Evolutionary conservation across 1,284 basidiomycete genomes (phyloP), one percentile per base, ranked within the genome.

Genomic region (Apiotrichum porosum): DNA sequence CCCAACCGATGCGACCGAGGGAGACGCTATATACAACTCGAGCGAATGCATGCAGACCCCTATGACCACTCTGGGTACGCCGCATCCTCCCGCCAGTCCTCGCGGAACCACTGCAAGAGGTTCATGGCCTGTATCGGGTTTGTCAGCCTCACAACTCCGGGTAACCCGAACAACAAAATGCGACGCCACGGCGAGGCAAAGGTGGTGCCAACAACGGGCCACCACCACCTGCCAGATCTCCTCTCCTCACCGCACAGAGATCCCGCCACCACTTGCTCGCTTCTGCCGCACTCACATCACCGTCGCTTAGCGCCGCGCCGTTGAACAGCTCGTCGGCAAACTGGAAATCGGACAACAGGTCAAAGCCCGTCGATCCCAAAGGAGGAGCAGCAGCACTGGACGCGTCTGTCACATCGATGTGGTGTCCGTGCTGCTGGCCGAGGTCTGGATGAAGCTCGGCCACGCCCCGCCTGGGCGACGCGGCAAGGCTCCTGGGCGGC

Each of bases 271-370:
- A n/a, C n/a, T n/a, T n/a, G n/a, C n/a, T n/a, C n/a, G n/a, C n/a
- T n/a, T n/a, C n/a, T n/a, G n/a, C n/a, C n/a, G n/a, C 13, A 44
- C 42, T 47, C 32, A 40, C 44, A 17, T 47, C 44, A 17, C 21
- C 23, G 19, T 47, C 44, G 23, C 22, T 47, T 8, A 47, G 33
- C 18, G 14, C 18, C 4, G 34, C 14, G 14, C 38, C 39, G n/a
- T 35, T 36, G 33, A 47, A 42, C 33, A 47, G 24, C n/a, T 47
- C 45, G 2, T 41, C 33, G 9, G 44, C 36, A 22, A 45, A 45
- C 26, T 39, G 9, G 26, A 42, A 47, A 26, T 47, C 45, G 19
- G 22, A 13, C 19, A 44, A 23, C 39, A 47, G 28, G 37, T 47
- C 45, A 17, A 47, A 47, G 26, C 23, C 23, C 17, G 26, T 14